These are phyloP conservation scores for Gymnopus androsaceus DNA, from an alignment of 1,284 basidiomycete genomes.

Conservation along the genomic window DNA sequence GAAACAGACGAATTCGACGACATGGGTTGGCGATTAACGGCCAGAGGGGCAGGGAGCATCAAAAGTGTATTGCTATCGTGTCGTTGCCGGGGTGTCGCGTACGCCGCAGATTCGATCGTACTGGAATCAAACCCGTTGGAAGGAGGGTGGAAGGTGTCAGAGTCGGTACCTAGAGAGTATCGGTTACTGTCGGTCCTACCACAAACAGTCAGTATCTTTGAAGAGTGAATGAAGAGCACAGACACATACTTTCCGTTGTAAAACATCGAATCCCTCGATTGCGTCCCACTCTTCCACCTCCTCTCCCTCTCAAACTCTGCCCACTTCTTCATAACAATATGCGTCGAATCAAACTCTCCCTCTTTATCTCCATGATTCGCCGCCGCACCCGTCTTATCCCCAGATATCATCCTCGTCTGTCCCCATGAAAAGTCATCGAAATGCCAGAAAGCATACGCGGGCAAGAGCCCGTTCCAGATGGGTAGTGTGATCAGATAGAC, in stretches of 20 bases:
- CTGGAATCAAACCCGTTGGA: slow-evolving; percentile 58
- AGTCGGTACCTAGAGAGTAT: slow-evolving; percentile 76
- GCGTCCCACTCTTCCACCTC: slow-evolving; percentile 86
- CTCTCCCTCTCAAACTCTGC: slow-evolving; percentile 97
- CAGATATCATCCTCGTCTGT: slow-evolving; percentile 86
- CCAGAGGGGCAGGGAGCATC: slow-evolving; percentile 70
- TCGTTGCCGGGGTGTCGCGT: slow-evolving; percentile 47
- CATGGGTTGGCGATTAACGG: slow-evolving; percentile 50
- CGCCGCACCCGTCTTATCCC: slow-evolving; percentile 63
- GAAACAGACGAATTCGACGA: slow-evolving; percentile 60
- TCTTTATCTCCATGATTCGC: slow-evolving; percentile 89
- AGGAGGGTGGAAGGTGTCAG: slow-evolving; percentile 60
- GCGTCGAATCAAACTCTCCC: slow-evolving; percentile 92
- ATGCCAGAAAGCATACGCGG: slow-evolving; percentile 96
- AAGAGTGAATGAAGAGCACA: slow-evolving; percentile 18
- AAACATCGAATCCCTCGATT: slow-evolving; percentile 78
- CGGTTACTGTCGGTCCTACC: slow-evolving; percentile 56
- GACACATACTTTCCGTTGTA: slow-evolving; percentile 64
- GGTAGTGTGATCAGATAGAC: slow-evolving; percentile 92
- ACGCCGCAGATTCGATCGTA: slow-evolving; percentile 58
- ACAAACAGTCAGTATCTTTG: slow-evolving; percentile 11
- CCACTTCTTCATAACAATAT: slow-evolving; percentile 99
- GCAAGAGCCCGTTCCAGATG: slow-evolving; percentile 94
- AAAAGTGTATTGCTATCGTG: slow-evolving; percentile 70
- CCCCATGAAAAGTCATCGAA: slow-evolving; percentile 99